Percentiles rank a stretch among this genome's conserved stretches.
Conservation (phyloP, 83 land plant genomes). For the Isoetes engelmannii region DNA sequence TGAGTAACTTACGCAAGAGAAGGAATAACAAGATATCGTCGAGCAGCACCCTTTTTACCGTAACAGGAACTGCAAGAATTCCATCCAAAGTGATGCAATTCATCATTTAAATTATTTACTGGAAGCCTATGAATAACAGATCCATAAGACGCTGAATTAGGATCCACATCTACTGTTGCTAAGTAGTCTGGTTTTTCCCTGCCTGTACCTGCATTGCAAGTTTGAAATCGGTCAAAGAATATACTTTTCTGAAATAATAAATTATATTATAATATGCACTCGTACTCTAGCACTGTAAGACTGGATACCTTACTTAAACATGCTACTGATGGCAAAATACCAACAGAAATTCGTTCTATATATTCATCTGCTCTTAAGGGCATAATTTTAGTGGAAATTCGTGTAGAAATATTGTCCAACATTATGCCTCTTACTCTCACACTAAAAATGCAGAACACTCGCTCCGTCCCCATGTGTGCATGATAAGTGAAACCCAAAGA, state of each 20-base stretch:
- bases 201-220: conserved; percentile 61
- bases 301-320: background rate
- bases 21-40: conserved; percentile 82
- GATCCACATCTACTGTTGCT: conserved; percentile 92
- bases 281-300: background rate
- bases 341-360: background rate
- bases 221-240: no score
- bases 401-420: no score
- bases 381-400: no score
- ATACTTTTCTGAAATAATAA: no score
- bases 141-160: conserved; percentile 75
- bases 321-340: background rate
- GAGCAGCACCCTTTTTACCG: conserved; percentile 51
- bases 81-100: conserved; percentile 96
- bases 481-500: background rate
- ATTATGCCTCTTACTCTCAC: no score
- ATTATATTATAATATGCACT: no score
- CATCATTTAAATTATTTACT: conserved; percentile 65
- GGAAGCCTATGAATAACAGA: conserved; percentile 78
- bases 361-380: no score
- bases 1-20: conserved; percentile 60
- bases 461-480: background rate
- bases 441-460: no score
- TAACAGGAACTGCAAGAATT: conserved; percentile 99
- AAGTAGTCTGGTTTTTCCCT: conserved; percentile 83